Evolutionary conservation across 768 basidiomycete genomes (phyloP).

Genomic region (Tricholoma bakamatsutake): DNA sequence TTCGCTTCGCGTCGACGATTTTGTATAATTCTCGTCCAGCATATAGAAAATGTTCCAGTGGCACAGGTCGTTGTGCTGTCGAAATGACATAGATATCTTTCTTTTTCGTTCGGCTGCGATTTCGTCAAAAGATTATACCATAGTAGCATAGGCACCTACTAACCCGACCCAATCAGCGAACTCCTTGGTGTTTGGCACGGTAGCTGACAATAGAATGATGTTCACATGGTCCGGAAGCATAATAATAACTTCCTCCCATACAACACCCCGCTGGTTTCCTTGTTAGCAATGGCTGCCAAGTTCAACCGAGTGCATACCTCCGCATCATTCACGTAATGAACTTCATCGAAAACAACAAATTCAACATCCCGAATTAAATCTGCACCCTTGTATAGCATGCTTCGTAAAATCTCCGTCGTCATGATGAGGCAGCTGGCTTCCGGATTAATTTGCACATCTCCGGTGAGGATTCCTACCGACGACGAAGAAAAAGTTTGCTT

Average conservation of each 20-base stretch:
- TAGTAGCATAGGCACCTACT: conserved; percentile 20
- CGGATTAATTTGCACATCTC: conserved; percentile 98
- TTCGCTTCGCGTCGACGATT: conserved; percentile 79
- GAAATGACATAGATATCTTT: conserved; percentile 99
- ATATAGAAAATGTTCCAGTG: conserved; percentile 94
- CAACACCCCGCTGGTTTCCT: conserved; percentile 80
- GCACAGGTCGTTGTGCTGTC: conserved; percentile 92
- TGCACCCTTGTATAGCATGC: conserved; percentile 98
- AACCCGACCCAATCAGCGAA: conserved; percentile 99
- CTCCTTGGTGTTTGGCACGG: conserved; percentile 96
- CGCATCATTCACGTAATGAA: conserved; percentile 98
- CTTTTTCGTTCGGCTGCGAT: conserved; percentile 87
- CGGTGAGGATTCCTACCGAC: conserved; percentile 93
- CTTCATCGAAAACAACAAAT: conserved; percentile 99
- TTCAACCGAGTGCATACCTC: conserved; percentile 52
- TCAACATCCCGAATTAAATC: conserved; percentile 98
- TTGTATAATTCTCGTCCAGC: conserved; percentile 91
- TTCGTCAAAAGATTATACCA: conserved; percentile 3
- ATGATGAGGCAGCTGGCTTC: conserved; percentile 96
- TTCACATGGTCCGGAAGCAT: conserved; percentile 99
- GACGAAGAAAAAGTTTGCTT: conserved; percentile 90
- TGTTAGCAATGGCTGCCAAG: conserved; percentile 3
- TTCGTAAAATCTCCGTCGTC: conserved; percentile 96
- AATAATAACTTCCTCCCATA: conserved; percentile 99
- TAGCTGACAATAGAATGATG: conserved; percentile 95